phyloP scores from a whole-genome alignment of 1,139 yeast species.

The Nakaseomyces delphensis region DNA sequence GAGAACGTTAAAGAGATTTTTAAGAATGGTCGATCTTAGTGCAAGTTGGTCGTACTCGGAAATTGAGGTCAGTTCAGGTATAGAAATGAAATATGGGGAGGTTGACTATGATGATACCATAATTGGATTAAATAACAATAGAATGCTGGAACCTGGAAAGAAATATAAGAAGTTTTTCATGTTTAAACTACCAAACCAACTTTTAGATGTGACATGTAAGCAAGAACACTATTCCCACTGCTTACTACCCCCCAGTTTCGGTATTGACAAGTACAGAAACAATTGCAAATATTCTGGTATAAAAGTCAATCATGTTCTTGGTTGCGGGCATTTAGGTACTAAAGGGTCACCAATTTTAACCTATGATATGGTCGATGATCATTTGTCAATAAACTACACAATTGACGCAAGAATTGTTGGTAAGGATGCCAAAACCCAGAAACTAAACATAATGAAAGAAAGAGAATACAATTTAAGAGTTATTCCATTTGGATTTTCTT shows the following conservation, averaged over 20 bases:
- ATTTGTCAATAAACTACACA: conserved; percentile 27
- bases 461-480: conserved; percentile 30
- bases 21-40: conserved; percentile 36
- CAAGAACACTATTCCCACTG: conserved; percentile 47
- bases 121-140: conserved; percentile 44
- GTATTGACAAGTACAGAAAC: conserved; percentile 40
- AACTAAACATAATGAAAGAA: conserved; percentile 22
- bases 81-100: conserved; percentile 39
- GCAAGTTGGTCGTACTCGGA: conserved; percentile 37
- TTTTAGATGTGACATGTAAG: conserved; percentile 49
- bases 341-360: conserved; percentile 35
- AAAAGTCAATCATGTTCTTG: conserved; percentile 28
- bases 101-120: conserved; percentile 42
- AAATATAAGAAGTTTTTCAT: conserved; percentile 55
- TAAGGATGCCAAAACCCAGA: conserved; percentile 17
- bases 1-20: conserved; percentile 31
- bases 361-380: conserved; percentile 29
- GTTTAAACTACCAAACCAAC: conserved; percentile 49
- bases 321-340: conserved; percentile 35
- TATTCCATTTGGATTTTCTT: conserved; percentile 32
- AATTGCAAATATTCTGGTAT: conserved; percentile 28
- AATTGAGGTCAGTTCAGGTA: conserved; percentile 37
- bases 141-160: conserved; percentile 42
- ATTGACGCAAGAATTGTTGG: conserved; percentile 28
- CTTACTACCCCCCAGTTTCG: conserved; percentile 56